These are phyloP conservation scores for Ottelia alismoides DNA, from an alignment of 106 monocot species.

Conservation along the genomic window DNA sequence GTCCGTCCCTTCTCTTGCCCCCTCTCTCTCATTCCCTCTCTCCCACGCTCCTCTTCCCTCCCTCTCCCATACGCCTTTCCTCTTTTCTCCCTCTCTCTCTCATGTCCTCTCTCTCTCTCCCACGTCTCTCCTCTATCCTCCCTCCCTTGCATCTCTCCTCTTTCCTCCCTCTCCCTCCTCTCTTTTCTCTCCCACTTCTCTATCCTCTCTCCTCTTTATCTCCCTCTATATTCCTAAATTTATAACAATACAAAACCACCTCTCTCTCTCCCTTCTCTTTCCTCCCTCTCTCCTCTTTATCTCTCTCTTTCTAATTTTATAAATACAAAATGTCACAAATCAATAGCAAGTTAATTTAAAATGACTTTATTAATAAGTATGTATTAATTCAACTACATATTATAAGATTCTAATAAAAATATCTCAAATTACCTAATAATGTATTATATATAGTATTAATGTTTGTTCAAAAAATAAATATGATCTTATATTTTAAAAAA, in stretches of 20 bases:
- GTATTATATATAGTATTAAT: neutral
- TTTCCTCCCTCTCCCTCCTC: neutral
- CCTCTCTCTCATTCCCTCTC: neutral
- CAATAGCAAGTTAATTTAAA: no score
- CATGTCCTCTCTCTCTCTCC: neutral
- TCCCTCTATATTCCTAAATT: neutral
- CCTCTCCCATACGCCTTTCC: no score
- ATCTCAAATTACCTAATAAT: no score
- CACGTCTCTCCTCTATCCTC: neutral
- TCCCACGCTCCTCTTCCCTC: neutral
- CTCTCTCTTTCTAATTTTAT: no score
- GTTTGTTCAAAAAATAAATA: no score
- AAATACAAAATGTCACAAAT: no score
- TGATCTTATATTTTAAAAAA: no score
- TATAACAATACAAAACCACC: neutral
- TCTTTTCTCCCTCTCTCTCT: neutral
- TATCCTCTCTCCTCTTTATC: neutral
- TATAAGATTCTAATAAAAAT: no score
- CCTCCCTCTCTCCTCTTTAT: no score
- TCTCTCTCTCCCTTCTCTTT: neutral
- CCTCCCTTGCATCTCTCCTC: neutral
- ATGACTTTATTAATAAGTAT: no score
- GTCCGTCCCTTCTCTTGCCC: no score
- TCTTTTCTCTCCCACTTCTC: neutral
- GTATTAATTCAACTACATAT: no score